Base-by-base conservation (phyloP, 371 early-diverging fungal genomes). In the Mortierella polycephala region DNA sequence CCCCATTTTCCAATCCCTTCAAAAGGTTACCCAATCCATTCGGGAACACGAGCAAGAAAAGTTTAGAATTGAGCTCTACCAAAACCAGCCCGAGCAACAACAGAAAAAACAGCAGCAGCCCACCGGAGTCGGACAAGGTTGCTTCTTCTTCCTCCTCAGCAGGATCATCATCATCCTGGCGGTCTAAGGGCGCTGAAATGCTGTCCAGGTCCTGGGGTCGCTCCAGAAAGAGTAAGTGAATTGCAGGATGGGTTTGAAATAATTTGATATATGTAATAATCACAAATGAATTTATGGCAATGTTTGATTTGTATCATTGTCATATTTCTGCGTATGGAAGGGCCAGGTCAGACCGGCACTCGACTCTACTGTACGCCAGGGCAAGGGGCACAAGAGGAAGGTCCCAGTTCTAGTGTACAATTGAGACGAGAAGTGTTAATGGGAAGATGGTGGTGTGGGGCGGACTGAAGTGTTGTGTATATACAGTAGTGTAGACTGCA, bases 141-240 rank as follows among this genome's bases (percentile, higher is more conserved):
- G 55, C 62, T 13, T 72, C 77, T n/a, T 62, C 69, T 2, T 56
- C 74, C 14, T 69, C 72, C 7, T 69, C 80, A 5, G 69, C 80
- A 12, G 69, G 58, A 55, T 79, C 80, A 9, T 20, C 73, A 16
- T 67, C 67, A 13, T 79, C 80, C 0, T 79, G 80, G 80, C 55
- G 57, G 47, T 59, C 69, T 45, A 79, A 69, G 53, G 80, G 80
- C 7, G 80, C 74, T 14, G 80, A 73, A 60, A 73, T 79, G 46
- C 46, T 79, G 21, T 66, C 73, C 49, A 79, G 69, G 62, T 54
- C 74, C 12, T 66, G 57, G 67, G 73, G 74, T 21, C 69, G 74
- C 7, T 55, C 62, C 46, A 64, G 74, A 59, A 79, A 79, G 66
- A 73, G 80, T 79, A 73, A 52, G 73, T 55, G 21, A 55, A 46